phyloP scores from a whole-genome alignment of 2,329 filamentous ascomycete genomes.

The Colletotrichum neosansevieriae region DNA sequence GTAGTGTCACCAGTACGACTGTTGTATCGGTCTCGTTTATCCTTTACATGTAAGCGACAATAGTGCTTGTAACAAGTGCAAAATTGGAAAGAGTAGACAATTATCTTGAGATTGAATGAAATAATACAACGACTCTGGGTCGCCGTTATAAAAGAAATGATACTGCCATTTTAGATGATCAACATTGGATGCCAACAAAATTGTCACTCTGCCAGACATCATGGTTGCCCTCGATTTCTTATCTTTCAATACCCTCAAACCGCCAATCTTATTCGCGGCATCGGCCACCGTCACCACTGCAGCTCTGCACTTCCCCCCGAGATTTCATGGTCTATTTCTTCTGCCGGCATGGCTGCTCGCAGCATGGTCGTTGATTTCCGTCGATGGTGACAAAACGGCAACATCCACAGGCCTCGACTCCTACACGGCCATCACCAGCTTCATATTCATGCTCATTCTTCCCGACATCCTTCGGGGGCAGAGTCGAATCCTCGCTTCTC shows the following conservation, averaged over 20 bases:
- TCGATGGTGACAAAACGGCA: not conserved
- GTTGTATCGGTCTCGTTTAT: no score
- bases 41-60: no score
- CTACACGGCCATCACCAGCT: not conserved
- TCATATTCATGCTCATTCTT: slow-evolving; percentile 1
- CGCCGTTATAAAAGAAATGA: no score
- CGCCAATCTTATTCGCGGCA: not conserved
- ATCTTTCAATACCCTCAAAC: not conserved
- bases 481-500: not conserved
- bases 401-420: not conserved
- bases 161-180: not conserved
- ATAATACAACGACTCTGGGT: no score
- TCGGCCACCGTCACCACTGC: not conserved
- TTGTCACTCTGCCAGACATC: not conserved
- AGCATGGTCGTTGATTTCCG: not conserved
- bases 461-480: not conserved
- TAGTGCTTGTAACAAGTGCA: no score
- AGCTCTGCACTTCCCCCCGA: not conserved
- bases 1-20: no score
- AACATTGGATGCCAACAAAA: not conserved
- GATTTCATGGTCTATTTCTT: not conserved
- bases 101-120: no score
- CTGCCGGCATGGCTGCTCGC: not conserved
- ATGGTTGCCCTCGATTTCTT: no score
- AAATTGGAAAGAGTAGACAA: no score